Percentiles rank a stretch among this genome's conserved stretches.
Evolutionary conservation across 208 protist species (phyloP).

Genomic region (Herpetomonas samuelpessoai): DNA sequence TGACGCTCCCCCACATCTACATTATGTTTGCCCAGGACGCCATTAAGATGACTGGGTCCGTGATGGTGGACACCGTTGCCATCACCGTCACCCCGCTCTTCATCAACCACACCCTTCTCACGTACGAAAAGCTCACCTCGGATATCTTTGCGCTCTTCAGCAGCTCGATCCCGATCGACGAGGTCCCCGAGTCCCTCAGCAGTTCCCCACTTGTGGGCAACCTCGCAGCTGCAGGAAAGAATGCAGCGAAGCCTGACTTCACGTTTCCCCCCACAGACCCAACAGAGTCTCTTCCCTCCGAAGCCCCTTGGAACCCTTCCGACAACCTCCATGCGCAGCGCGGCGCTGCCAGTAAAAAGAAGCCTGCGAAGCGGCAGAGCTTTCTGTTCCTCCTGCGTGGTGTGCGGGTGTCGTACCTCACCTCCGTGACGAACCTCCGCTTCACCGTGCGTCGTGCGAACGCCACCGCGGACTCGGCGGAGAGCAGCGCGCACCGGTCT

Average conservation of each 20-base stretch:
- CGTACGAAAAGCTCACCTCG: constrained; percentile 53
- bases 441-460: constrained; percentile 57
- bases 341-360: not conserved
- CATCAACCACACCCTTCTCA: constrained; percentile 70
- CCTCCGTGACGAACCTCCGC: constrained; percentile 77
- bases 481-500: constrained; percentile 21
- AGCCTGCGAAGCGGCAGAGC: constrained; percentile 14
- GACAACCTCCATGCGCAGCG: not conserved
- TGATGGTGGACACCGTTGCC: constrained; percentile 70
- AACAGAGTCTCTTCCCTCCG: too few species aligned
- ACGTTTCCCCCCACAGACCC: not conserved
- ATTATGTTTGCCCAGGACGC: constrained; percentile 63
- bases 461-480: constrained; percentile 43
- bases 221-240: not conserved
- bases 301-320: not conserved
- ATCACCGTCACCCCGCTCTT: constrained; percentile 76
- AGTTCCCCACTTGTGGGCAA: not conserved
- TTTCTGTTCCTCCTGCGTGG: constrained; percentile 75
- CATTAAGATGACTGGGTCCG: constrained; percentile 40
- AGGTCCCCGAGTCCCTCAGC: not conserved
- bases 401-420: constrained; percentile 70
- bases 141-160: constrained; percentile 32
- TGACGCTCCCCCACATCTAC: constrained; percentile 72
- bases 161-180: constrained; percentile 15
- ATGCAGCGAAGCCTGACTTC: not conserved